Conservation (phyloP, 805 yeast genomes). For the Cyberlindnera americana region DNA sequence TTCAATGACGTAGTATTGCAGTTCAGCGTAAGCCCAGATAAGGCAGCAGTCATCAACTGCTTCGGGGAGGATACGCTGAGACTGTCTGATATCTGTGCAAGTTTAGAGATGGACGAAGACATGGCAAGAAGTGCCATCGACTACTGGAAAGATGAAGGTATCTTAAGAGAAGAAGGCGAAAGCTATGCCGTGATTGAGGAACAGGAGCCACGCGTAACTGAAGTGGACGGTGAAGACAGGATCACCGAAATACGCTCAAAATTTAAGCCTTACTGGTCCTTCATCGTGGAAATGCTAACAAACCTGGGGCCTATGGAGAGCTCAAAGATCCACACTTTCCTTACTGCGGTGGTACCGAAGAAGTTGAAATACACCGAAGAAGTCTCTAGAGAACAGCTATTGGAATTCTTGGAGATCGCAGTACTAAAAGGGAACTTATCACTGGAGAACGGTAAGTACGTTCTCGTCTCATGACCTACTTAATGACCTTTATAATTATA, state of each 20-base stretch:
- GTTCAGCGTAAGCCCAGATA: constrained; percentile 61
- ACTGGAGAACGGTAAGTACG: constrained; percentile 5
- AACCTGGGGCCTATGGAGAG: constrained; percentile 50
- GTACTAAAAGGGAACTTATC: constrained; percentile 6
- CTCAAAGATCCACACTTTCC: constrained; percentile 48
- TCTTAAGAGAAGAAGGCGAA: constrained; percentile 39
- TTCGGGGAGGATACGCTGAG: constrained; percentile 39
- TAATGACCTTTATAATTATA: too few relatives aligned
- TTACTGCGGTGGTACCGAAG: constrained; percentile 53
- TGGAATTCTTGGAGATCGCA: constrained; percentile 5
- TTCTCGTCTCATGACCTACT: not conserved
- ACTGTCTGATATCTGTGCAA: constrained; percentile 29
- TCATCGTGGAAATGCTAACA: constrained; percentile 52
- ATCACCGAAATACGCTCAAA: not conserved
- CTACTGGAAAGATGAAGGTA: constrained; percentile 64
- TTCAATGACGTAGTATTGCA: constrained; percentile 40
- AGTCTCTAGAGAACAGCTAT: constrained; percentile 4
- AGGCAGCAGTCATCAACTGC: constrained; percentile 57
- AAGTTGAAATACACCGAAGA: constrained; percentile 26
- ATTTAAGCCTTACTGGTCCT: constrained; percentile 38
- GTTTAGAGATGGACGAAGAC: constrained; percentile 41
- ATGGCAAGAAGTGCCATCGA: constrained; percentile 37
- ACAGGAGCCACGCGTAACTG: constrained; percentile 2
- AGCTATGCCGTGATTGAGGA: constrained; percentile 12
- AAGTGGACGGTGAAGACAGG: not conserved